Evolutionary conservation across 139 green algal species (phyloP), one percentile per base, ranked within the genome.

Genomic region (Chlamydomonas urium): DNA sequence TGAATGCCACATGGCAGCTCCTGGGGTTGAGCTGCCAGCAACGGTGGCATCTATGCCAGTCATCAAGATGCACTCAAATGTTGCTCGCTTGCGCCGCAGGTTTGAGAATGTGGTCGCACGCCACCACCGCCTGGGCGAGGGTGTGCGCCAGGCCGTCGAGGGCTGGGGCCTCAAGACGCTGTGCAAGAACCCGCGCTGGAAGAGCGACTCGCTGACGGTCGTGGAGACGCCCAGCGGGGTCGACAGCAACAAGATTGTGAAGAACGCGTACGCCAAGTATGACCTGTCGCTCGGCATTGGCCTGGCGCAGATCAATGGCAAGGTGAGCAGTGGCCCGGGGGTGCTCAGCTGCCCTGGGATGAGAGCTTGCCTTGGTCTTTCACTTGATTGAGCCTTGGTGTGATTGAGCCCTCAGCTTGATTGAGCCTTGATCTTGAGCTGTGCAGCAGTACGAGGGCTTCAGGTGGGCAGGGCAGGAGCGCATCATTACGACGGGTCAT

Each of bases 211-310:
- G 8, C 84, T 99, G 38, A 98, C 95, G 4, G 94, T 98, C 10
- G 82, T 99, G 5, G 81, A 97, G 85, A 80, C 83, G 26, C 94
- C 94, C 10, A 69, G 82, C 56, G 89, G 90, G 21, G 78, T 98
- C 3, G 91, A 98, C 88, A 91, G 74, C 65, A 90, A 90, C 65
- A 80, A 91, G 68, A 82, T 98, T 45, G 93, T 99, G 45, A 89
- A 93, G 80, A 70, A 78, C 32, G 93, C 93, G 0, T 99, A 92
- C 76, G 83, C 87, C 60, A 93, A 91, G 78, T 99, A 98, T 85
- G 98, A 99, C 80, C 85, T 99, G 66, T 96, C 88, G 3, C 75
- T 99, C 6, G 94, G 94, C 57, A 87, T 99, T 14, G 94, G 94
- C 6, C 88, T 99, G 42, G 50, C 73, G 24, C 59, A 86, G 69